Base-by-base conservation (phyloP, 495 filamentous ascomycete species). In the Friedmanniomyces simplex region DNA sequence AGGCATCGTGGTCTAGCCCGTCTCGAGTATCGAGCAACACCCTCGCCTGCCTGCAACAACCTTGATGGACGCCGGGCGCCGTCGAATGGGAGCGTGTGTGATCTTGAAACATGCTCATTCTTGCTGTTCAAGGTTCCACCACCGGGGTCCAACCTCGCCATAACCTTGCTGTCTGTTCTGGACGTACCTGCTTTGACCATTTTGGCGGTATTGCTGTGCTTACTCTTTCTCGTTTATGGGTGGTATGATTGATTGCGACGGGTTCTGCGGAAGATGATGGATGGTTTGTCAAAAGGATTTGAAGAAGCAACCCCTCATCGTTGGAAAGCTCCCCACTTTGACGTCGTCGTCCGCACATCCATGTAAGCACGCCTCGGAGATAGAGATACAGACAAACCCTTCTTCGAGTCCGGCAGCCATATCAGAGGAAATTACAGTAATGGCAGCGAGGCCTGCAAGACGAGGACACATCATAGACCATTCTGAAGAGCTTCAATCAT, bases 141-240 rank as follows among this genome's bases (percentile, higher is more conserved):
- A 32, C 10, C 28, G 28, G 28, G 28, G 54, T 50, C 34, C 6
- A 37, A 30, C 16, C n/a, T 24, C 39, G 10, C 8, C 36, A 16
- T 10, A 16, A 8, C 16, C 20, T n/a, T 43, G 5, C n/a, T 32
- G 22, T 11, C 6, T 57, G 14, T 43, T 3, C 18, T 20, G 39
- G 18, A 82, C 89, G 70, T 80, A 95, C 89, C 89, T 77, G 89
- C 89, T 80, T 93, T 95, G 76, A 93, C 89, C 89, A 95, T 95
- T 81, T 79, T 91, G 83, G 78, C 69, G 69, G 71, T 70, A 68
- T 59, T 70, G 32, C 42, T 45, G 13, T 39, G 10, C 13, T 37
- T 7, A 11, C 42, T 42, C 54, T 51, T 53, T 20, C 11, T 22
- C 20, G 22, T 51, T 3, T 18, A 24, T 46, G 24, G 12, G 7